Evolutionary conservation across 192 early-diverging fungal genomes (phyloP), one percentile per base, ranked within the genome.

Genomic region (Podila epigama): DNA sequence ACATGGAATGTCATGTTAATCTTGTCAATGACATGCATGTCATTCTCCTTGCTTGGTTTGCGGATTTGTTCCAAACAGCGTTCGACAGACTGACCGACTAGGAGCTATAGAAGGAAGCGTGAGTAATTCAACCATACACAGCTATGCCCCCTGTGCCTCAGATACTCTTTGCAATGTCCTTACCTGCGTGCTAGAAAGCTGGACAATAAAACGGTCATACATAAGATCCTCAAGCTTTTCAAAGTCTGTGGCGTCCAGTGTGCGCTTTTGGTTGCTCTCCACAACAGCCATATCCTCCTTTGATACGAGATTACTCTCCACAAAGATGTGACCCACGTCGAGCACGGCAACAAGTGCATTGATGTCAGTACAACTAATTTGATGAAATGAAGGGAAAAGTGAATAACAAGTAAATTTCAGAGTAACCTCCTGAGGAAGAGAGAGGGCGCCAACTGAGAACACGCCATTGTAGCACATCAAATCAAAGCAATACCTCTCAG

Each of bases 241-340:
- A 69, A 96, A 86, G 18, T 96, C 93, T 12, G 87, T 81, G 1
- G 79, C 79, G 1, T 83, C 86, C 36, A 92, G 77, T 20, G 82
- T 85, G 11, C 85, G 66, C 34, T 85, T 87, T 41, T 91, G 84
- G 66, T 92, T 92, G 12, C 82, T 70, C 65, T 94, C 91, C 20
- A 95, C 68, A 16, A 89, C 85, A 12, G 87, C 83, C 25, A 93
- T 87, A 18, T 82, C 84, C 12, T 88, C 84, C 52, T 88, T 88
- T 40, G 88, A 86, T 1, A 93, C 92, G 33, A 96, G 78, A 53
- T 96, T 91, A 44, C 92, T 95, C 69, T 93, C 89, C 9, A 99
- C 90, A 29, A 89, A 85, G 61, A 99, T 92, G 56, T 94, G 94
- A 55, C 98, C 98, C 20, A 93, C 93, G 77, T 99, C 97, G 20